These are phyloP conservation scores for Mimosa pudica DNA, from an alignment of 306 rosid genomes.

Conservation along the genomic window DNA sequence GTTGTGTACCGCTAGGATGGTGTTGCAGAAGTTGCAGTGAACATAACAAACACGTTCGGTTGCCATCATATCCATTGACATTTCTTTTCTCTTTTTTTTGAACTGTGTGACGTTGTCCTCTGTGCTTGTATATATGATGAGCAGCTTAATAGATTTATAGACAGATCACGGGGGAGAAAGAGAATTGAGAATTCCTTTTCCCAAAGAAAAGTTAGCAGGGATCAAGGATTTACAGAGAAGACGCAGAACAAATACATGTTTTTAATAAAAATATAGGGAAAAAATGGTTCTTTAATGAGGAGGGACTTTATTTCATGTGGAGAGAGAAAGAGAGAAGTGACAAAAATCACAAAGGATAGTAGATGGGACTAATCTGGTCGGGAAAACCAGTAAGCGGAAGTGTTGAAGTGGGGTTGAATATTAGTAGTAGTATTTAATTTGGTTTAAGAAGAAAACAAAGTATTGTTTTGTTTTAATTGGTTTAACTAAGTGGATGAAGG, in stretches of 20 bases:
- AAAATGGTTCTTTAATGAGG: slow-evolving; percentile 30
- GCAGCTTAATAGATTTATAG: slow-evolving; percentile 28
- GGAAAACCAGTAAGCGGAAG: slow-evolving; percentile 57
- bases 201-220: slow-evolving; percentile 38
- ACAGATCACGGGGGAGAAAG: slow-evolving; percentile 39
- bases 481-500: too few species aligned
- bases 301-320: slow-evolving; percentile 10
- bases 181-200: slow-evolving; percentile 33
- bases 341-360: slow-evolving; percentile 65
- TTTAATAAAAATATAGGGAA: not conserved
- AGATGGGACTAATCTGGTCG: slow-evolving; percentile 98
- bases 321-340: slow-evolving; percentile 41
- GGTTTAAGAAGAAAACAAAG: slow-evolving; percentile 42
- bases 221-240: slow-evolving; percentile 40
- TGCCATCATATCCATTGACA: slow-evolving; percentile 93
- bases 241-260: slow-evolving; percentile 9
- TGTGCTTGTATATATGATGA: slow-evolving; percentile 17
- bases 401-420: slow-evolving; percentile 39
- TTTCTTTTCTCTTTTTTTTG: slow-evolving; percentile 30
- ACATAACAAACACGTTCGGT: slow-evolving; percentile 99
- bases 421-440: not conserved
- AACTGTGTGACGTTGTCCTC: slow-evolving; percentile 21
- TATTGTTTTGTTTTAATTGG: not conserved
- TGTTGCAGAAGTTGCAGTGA: slow-evolving; percentile 99
- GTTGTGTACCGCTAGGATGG: slow-evolving; percentile 97